These are phyloP conservation scores for Bryum argenteum DNA, from an alignment of 225 moss, liverwort and hornwort genomes.

Conservation along the genomic window DNA sequence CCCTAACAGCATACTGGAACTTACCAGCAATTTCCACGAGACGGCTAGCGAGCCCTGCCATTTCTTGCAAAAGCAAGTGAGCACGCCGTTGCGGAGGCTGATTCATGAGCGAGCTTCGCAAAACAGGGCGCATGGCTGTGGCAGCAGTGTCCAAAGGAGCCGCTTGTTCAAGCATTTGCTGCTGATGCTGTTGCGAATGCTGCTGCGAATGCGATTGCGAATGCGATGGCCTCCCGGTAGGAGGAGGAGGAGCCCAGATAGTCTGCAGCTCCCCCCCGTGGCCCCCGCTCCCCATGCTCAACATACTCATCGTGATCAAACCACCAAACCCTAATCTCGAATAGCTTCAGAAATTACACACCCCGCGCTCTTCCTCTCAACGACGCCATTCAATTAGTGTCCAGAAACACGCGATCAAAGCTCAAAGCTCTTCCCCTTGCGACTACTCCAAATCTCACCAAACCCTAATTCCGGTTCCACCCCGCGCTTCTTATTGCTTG, in stretches of 20 bases:
- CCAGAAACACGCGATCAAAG: neutral
- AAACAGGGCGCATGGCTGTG: constrained; percentile 30
- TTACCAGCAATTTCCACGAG: constrained; percentile 79
- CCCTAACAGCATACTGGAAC: constrained; percentile 13
- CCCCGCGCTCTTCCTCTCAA: neutral
- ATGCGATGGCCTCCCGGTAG: constrained; percentile 34
- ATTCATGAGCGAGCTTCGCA: constrained; percentile 56
- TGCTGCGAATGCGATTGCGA: constrained; percentile 15
- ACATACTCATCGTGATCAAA: constrained; percentile 41
- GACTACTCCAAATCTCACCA: neutral
- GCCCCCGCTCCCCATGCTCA: constrained; percentile 48
- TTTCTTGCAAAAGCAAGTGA: constrained; percentile 70
- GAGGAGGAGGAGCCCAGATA: constrained; percentile 30
- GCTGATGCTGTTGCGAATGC: constrained; percentile 28
- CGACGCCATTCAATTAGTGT: neutral
- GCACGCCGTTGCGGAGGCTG: constrained; percentile 86
- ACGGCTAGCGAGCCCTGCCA: constrained; percentile 80
- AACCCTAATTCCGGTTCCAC: constrained; percentile 14
- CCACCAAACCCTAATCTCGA: constrained; percentile 11
- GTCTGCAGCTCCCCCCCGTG: constrained; percentile 54
- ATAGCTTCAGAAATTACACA: neutral
- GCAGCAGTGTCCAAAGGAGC: constrained; percentile 36
- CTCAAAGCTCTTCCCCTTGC: no score
- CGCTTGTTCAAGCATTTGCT: constrained; percentile 36
- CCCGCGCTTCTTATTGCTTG: neutral